Conservation (phyloP, 2,329 filamentous ascomycete species). For the Penicillium sp. region DNA sequence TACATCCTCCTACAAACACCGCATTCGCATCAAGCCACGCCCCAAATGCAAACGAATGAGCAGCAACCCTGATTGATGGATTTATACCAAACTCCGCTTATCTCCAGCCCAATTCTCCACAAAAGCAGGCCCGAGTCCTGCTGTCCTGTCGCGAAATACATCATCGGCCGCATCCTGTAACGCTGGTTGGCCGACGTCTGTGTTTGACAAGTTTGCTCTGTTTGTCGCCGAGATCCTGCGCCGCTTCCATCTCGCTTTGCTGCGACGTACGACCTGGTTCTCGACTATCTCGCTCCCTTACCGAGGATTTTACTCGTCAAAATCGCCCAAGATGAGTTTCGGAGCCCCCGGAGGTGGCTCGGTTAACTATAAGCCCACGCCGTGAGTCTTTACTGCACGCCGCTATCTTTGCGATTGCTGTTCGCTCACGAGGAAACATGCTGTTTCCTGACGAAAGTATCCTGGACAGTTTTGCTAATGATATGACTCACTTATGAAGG, state of each 20-base stretch:
- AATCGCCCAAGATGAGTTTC: slow-evolving; percentile 51
- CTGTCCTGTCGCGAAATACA: slow-evolving; percentile 6
- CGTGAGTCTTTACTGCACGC: slow-evolving; percentile 51
- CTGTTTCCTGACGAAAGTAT: not conserved
- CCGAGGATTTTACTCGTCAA: not conserved
- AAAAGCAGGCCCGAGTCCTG: slow-evolving; percentile 1
- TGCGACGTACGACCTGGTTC: not conserved
- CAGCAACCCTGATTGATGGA: not conserved
- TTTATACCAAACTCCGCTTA: not conserved
- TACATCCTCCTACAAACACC: not conserved
- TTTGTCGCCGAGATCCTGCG: slow-evolving; percentile 22
- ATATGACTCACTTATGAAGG: slow-evolving; percentile 44
- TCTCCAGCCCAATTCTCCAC: slow-evolving; percentile 2
- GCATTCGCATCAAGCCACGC: not conserved
- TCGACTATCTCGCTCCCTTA: not conserved
- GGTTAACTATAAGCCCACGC: slow-evolving; percentile 65
- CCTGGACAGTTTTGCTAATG: not conserved
- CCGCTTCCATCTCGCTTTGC: not conserved
- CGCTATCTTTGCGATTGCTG: not conserved
- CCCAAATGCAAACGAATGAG: not conserved
- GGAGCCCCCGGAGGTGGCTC: slow-evolving; percentile 68
- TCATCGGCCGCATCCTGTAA: slow-evolving; percentile 8
- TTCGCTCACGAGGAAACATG: too few relatives aligned
- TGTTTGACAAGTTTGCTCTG: slow-evolving; percentile 33
- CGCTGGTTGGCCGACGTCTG: slow-evolving; percentile 12